Percentiles rank a stretch among this genome's conserved stretches.
Evolutionary conservation across 352 stramenopile species (phyloP).

Genomic region (Phytophthora brassicae): DNA sequence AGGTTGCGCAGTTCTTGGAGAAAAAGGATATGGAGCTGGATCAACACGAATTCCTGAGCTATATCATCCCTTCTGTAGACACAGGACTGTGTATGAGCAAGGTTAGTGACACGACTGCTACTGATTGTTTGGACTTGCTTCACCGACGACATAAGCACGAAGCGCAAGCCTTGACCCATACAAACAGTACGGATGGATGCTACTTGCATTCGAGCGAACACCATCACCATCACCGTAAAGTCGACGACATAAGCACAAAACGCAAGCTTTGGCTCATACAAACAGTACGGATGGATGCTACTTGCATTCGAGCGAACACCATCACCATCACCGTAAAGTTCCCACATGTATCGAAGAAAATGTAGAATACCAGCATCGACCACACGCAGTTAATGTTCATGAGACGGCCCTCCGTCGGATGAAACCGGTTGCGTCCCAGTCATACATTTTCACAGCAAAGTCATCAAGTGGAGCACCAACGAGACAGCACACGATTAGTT

Average conservation of each 20-base stretch:
- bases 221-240: constrained; percentile 27
- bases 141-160: constrained; percentile 12
- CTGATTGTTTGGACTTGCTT: constrained; percentile 13
- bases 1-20: constrained; percentile 80
- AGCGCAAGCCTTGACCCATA: constrained; percentile 6
- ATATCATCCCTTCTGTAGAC: constrained; percentile 82
- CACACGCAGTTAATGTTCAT: constrained; percentile 15
- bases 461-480: constrained; percentile 11
- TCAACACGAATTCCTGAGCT: constrained; percentile 77
- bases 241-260: constrained; percentile 13
- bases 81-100: constrained; percentile 59
- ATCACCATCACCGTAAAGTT: constrained; percentile 28
- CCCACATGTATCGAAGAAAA: constrained; percentile 17
- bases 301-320: constrained; percentile 27
- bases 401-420: constrained; percentile 25
- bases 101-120: constrained; percentile 9
- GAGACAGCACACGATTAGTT: not conserved
- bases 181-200: constrained; percentile 7
- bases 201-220: constrained; percentile 28
- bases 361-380: constrained; percentile 27
- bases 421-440: constrained; percentile 32
- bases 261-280: constrained; percentile 6
- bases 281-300: constrained; percentile 10
- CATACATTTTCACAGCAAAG: constrained; percentile 31
- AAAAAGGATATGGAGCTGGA: constrained; percentile 85